Evolutionary conservation across 164 flowering plant species (phyloP), one percentile per base, ranked within the genome.

Genomic region (Tetrastigma voinierianum): DNA sequence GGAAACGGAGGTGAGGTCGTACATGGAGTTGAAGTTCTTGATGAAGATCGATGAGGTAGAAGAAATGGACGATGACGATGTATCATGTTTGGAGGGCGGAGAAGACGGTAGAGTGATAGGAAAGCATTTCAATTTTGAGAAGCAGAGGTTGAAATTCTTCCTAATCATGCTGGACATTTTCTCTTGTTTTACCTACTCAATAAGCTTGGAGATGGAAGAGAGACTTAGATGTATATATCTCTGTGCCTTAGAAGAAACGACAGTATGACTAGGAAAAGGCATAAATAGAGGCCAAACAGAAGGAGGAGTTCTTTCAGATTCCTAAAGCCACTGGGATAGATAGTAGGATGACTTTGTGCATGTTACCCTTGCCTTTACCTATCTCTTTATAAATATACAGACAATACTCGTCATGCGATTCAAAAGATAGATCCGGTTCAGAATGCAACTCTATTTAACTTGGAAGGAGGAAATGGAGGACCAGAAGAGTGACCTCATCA

Each of bases 11-110:
- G 76, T 57, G 16, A 58, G 20, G 61, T 76, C 80, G 75, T 77
- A 81, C 53, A 83, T 58, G 47, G 88, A 73, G 78, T 86, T 83
- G 81, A 77, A 81, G 80, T 74, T 78, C n/a, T 81, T 82, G 70
- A 76, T 44, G 43, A 76, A 24, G 51, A 58, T 20, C 24, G 85
- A 21, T 46, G 78, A 8, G 2, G 63, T 17, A 12, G 62, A 10
- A 62, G 61, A 0, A 61, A 32, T 10, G 46, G 67, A 55, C 9
- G 60, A 52, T 10, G 53, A 3, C 54, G 32, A 43, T 44, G 32
- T 8, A 44, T 21, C 61, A n/a, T 46, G 55, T 57, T 17, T 51
- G 69, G 23, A n/a, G 61, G 14, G 17, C 59, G 19, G 65, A 32
- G 40, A 32, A 7, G 40, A 32, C 6, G 40, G 40, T 32, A 32